Percentiles rank a stretch among this genome's conserved stretches.
Evolutionary conservation across 371 early-diverging fungal genomes (phyloP).

Genomic region (Mortierella sp.): DNA sequence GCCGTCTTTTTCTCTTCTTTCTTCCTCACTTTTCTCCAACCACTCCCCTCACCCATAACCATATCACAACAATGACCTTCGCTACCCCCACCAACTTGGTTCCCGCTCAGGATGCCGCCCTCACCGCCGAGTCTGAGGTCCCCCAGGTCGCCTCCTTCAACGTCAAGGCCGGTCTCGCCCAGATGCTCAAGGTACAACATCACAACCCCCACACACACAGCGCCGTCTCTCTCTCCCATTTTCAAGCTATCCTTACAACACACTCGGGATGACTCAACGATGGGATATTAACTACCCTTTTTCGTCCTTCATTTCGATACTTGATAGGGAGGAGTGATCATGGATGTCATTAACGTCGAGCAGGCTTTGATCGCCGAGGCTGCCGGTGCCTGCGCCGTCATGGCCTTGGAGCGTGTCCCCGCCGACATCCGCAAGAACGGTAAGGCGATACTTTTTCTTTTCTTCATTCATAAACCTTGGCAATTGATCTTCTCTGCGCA

Average conservation of each 20-base stretch:
- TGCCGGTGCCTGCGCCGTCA: conserved; percentile 98
- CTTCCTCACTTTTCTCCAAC: conserved; percentile 14
- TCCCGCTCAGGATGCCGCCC: conserved; percentile 60
- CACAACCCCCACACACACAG: not conserved
- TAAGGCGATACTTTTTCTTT: no score
- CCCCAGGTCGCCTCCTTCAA: conserved; percentile 65
- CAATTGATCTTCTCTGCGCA: no score
- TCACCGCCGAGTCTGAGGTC: conserved; percentile 59
- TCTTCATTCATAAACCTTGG: no score
- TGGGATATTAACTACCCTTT: not conserved
- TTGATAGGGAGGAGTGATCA: conserved; percentile 95
- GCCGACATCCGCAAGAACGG: conserved; percentile 98
- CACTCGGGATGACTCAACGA: not conserved
- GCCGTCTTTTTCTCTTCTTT: not conserved
- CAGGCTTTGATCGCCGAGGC: conserved; percentile 98
- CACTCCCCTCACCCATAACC: not conserved
- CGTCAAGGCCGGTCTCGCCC: conserved; percentile 96
- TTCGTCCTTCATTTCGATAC: not conserved
- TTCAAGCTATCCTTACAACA: not conserved
- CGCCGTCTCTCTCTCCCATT: not conserved
- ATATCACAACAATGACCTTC: conserved; percentile 56
- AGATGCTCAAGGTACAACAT: conserved; percentile 94
- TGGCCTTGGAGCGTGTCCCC: conserved; percentile 98
- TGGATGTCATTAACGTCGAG: conserved; percentile 98
- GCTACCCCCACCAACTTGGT: conserved; percentile 79